Percentiles rank a stretch among this genome's conserved stretches.
phyloP scores from a whole-genome alignment of 176 grass and related monocot genomes.

The Avena insularis region DNA sequence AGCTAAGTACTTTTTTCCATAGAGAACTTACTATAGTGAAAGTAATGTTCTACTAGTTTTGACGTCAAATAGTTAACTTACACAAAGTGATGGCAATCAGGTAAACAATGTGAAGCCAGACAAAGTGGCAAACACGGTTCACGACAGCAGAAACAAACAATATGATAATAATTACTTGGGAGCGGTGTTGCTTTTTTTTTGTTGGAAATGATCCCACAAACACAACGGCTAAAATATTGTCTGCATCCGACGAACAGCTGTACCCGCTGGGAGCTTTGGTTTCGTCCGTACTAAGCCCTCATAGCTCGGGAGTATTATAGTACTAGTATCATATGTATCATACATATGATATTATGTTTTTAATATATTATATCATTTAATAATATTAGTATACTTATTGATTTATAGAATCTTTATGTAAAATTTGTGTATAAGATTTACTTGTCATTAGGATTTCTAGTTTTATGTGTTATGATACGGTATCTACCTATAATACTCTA shows the following conservation, averaged over 20 bases:
- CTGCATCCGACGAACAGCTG: background rate
- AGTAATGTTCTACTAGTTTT: background rate
- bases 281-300: background rate
- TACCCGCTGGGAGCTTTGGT: background rate
- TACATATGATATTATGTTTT: too few species aligned
- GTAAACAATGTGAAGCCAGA: slow-evolving; percentile 1
- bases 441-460: too few species aligned
- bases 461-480: too few species aligned
- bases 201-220: background rate
- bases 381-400: too few species aligned
- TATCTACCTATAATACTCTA: too few species aligned
- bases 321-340: too few species aligned
- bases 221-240: background rate
- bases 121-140: background rate
- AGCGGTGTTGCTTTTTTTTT: background rate
- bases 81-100: background rate
- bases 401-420: too few species aligned
- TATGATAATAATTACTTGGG: background rate
- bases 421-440: too few species aligned
- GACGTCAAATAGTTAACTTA: background rate
- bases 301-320: too few species aligned
- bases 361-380: too few species aligned
- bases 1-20: background rate
- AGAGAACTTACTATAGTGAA: background rate
- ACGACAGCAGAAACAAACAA: background rate